Evolutionary conservation across 139 green algal genomes (phyloP).

Genomic region (Chlorella ohadii): DNA sequence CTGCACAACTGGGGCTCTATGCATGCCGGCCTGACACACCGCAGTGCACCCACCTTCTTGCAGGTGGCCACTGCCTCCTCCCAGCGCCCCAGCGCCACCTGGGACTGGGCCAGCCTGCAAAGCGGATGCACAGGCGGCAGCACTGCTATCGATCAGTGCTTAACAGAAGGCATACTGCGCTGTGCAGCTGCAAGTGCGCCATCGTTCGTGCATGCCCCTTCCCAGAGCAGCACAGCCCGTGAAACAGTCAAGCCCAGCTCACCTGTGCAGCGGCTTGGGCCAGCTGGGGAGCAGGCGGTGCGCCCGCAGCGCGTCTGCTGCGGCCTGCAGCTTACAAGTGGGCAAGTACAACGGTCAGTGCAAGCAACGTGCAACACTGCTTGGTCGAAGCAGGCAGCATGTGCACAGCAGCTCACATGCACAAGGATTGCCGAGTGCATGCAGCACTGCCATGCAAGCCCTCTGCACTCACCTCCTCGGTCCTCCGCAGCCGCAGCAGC

Average conservation of each 20-base stretch:
- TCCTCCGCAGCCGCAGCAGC: slow-evolving; percentile 16
- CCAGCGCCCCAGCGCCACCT: slow-evolving; percentile 36
- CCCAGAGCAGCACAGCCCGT: too few relatives aligned
- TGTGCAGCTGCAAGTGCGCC: too few relatives aligned
- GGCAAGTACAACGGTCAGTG: too few relatives aligned
- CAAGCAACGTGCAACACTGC: neutral
- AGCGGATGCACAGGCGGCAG: neutral
- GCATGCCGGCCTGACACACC: too few relatives aligned
- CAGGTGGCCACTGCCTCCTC: slow-evolving; percentile 32
- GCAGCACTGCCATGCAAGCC: neutral
- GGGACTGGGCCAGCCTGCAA: slow-evolving; percentile 51
- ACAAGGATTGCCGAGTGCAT: neutral
- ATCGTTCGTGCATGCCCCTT: too few relatives aligned
- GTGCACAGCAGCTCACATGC: too few relatives aligned
- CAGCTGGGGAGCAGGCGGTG: slow-evolving; percentile 48
- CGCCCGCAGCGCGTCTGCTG: slow-evolving; percentile 47
- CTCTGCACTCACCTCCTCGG: slow-evolving; percentile 12
- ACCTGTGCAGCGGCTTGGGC: slow-evolving; percentile 60
- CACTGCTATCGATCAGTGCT: neutral
- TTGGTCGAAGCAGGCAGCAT: too few relatives aligned
- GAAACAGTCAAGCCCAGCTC: too few relatives aligned
- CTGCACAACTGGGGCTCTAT: too few relatives aligned
- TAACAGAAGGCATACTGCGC: too few relatives aligned
- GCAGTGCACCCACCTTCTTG: neutral
- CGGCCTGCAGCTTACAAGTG: slow-evolving; percentile 34